Evolutionary conservation across 805 yeast genomes (phyloP).

Genomic region (Sporopachydermia quercuum): DNA sequence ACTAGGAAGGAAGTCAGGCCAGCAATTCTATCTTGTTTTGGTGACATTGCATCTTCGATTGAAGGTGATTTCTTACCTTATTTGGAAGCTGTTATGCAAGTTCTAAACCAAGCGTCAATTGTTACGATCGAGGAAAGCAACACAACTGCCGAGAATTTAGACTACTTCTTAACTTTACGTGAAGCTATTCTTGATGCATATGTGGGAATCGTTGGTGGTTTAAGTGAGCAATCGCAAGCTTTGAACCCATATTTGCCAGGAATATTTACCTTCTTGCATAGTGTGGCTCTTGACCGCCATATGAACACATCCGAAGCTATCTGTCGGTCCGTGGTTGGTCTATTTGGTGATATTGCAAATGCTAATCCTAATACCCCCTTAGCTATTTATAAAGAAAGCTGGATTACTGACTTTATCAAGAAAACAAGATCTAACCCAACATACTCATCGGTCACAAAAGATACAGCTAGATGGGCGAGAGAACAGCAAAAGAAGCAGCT

Average conservation of each 20-base stretch:
- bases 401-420: constrained; percentile 71
- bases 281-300: constrained; percentile 42
- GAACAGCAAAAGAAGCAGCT: constrained; percentile 51
- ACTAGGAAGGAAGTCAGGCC: constrained; percentile 78
- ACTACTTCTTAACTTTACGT: constrained; percentile 54
- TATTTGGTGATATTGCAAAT: constrained; percentile 84
- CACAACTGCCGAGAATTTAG: constrained; percentile 56
- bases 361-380: constrained; percentile 71
- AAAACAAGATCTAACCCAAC: constrained; percentile 49
- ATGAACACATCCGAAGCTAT: constrained; percentile 53
- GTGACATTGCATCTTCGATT: constrained; percentile 85
- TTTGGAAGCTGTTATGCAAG: constrained; percentile 61
- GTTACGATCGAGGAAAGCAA: constrained; percentile 23
- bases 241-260: constrained; percentile 51
- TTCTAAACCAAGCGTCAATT: constrained; percentile 28
- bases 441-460: constrained; percentile 55
- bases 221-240: constrained; percentile 50
- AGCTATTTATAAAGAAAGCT: constrained; percentile 48
- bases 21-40: constrained; percentile 79
- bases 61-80: constrained; percentile 68
- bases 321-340: constrained; percentile 74
- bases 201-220: constrained; percentile 90
- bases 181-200: constrained; percentile 92
- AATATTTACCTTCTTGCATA: constrained; percentile 54
- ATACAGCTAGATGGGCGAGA: constrained; percentile 96